Conservation (phyloP, 495 filamentous ascomycete genomes). For the Penicillium maclennaniae region DNA sequence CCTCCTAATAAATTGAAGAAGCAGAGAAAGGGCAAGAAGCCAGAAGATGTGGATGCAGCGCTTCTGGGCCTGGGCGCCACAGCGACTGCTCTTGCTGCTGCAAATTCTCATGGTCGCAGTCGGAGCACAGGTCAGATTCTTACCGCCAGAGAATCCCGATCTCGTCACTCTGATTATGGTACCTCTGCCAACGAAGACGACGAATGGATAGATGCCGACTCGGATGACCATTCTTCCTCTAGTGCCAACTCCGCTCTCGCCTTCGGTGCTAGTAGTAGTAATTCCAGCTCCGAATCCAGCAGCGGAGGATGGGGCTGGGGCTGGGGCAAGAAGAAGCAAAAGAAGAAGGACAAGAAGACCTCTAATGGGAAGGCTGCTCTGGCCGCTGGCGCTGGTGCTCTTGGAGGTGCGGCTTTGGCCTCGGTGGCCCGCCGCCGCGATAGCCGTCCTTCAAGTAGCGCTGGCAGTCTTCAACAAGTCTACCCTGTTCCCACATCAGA, state of each 20-base stretch:
- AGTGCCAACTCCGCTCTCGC: constrained; percentile 54
- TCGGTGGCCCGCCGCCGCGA: constrained; percentile 23
- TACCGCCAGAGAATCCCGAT: constrained; percentile 36
- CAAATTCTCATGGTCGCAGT: constrained; percentile 23
- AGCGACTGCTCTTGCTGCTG: constrained; percentile 52
- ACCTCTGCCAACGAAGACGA: constrained; percentile 45
- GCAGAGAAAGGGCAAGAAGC: constrained; percentile 38
- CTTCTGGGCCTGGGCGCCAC: constrained; percentile 55
- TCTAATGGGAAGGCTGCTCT: constrained; percentile 23
- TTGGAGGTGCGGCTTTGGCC: constrained; percentile 34
- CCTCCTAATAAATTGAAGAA: constrained; percentile 32
- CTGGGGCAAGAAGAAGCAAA: constrained; percentile 50
- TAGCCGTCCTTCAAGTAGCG: constrained; percentile 27
- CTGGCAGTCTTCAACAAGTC: constrained; percentile 44
- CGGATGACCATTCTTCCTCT: constrained; percentile 45
- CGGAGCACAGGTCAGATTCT: constrained; percentile 40
- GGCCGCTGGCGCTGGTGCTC: constrained; percentile 26
- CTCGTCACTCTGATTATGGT: constrained; percentile 25
- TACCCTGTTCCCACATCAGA: constrained; percentile 60
- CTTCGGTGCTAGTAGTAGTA: constrained; percentile 49
- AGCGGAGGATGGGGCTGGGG: constrained; percentile 52
- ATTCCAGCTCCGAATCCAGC: constrained; percentile 51
- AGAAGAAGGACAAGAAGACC: constrained; percentile 36
- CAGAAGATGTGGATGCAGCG: constrained; percentile 51
- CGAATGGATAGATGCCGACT: constrained; percentile 60